Evolutionary conservation across 257 asterid genomes (phyloP).

Genomic region (Jacaranda copaia): DNA sequence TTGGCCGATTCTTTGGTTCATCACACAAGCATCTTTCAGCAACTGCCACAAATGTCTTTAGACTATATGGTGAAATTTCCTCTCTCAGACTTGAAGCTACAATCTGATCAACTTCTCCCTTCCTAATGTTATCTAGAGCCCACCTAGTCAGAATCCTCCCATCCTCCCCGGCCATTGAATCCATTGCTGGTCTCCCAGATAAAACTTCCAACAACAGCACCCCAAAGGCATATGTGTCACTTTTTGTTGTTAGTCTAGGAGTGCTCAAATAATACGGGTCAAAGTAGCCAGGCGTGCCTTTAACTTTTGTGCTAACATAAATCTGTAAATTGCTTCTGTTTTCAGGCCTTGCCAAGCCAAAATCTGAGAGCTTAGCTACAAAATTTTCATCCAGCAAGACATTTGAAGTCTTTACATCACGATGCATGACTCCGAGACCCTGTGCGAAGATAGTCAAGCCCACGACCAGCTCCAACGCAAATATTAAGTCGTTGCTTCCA

Average conservation of each 20-base stretch:
- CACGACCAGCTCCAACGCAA: conserved; percentile 60
- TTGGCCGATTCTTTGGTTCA: conserved; percentile 59
- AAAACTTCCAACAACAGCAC: conserved; percentile 66
- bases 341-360: conserved; percentile 62
- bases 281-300: conserved; percentile 65
- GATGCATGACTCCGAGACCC: conserved; percentile 53
- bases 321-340: conserved; percentile 42
- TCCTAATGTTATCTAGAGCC: conserved; percentile 51
- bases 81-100: conserved; percentile 41
- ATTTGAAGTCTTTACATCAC: conserved; percentile 65
- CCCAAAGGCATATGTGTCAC: conserved; percentile 65
- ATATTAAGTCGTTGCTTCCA: conserved; percentile 61
- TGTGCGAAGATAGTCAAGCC: conserved; percentile 65
- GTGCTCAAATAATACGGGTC: conserved; percentile 58
- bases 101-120: conserved; percentile 54
- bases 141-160: conserved; percentile 47
- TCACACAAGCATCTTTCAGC: conserved; percentile 55
- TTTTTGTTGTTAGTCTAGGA: conserved; percentile 52
- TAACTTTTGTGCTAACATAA: conserved; percentile 55
- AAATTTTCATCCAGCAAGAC: conserved; percentile 56
- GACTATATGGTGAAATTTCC: conserved; percentile 48
- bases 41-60: conserved; percentile 47
- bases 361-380: conserved; percentile 62
- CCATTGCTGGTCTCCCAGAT: conserved; percentile 63
- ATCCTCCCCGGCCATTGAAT: conserved; percentile 41